phyloP scores from a whole-genome alignment of 1,284 basidiomycete species.

The Ganoderma lingzhi region DNA sequence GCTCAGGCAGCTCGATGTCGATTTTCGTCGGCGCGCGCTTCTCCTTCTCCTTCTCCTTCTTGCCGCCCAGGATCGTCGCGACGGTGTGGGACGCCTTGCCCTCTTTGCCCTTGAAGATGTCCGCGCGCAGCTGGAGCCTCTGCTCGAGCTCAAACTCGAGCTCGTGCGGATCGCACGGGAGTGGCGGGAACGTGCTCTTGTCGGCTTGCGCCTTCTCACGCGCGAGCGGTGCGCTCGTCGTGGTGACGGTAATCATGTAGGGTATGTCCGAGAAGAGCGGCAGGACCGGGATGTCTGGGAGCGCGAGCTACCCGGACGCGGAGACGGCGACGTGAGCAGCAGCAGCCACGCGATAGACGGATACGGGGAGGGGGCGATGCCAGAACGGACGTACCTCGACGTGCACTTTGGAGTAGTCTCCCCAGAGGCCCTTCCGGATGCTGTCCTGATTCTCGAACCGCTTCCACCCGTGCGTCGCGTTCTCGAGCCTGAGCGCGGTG shows the following conservation, averaged over 20 bases:
- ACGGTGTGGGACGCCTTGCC: neutral
- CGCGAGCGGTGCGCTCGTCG: constrained; percentile 19
- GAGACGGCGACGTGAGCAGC: neutral
- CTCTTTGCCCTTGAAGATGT: neutral
- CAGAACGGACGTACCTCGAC: constrained; percentile 21
- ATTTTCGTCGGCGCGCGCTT: neutral
- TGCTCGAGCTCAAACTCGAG: neutral
- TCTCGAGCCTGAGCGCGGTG: constrained; percentile 4
- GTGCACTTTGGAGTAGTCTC: constrained; percentile 30
- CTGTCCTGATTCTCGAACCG: constrained; percentile 14
- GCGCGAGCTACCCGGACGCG: constrained; percentile 12
- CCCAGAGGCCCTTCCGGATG: constrained; percentile 35
- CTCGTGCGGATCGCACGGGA: neutral
- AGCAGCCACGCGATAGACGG: too few species aligned
- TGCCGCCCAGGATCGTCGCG: neutral
- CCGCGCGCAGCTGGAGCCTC: neutral
- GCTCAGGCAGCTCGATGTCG: constrained; percentile 1
- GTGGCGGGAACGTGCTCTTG: neutral
- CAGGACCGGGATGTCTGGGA: constrained; percentile 23
- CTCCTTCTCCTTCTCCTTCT: constrained; percentile 1
- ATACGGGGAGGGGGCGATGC: too few species aligned
- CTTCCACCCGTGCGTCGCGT: constrained; percentile 14
- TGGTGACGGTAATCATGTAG: constrained; percentile 18
- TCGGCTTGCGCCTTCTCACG: constrained; percentile 20
- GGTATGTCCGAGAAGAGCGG: constrained; percentile 26